These are phyloP conservation scores for Fusarium globosum DNA, from an alignment of 2,329 filamentous ascomycete genomes.

Conservation along the genomic window DNA sequence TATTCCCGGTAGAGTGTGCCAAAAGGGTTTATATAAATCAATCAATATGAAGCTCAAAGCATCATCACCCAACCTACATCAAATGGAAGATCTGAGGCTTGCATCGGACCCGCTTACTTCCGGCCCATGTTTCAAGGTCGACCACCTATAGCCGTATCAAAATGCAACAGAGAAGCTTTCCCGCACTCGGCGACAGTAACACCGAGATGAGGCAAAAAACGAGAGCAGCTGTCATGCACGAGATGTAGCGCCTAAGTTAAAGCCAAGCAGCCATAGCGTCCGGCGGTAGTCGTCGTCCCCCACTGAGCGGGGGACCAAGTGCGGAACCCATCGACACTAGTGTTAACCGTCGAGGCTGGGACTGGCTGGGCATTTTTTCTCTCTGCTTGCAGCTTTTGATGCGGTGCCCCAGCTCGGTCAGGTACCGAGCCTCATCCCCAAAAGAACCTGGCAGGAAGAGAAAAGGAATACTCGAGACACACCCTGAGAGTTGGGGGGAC, in stretches of 20 bases:
- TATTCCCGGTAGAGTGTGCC: constrained; percentile 16
- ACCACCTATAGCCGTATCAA: background rate
- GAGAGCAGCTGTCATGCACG: constrained; percentile 25
- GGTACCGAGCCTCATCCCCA: constrained; percentile 38
- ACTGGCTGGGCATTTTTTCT: constrained; percentile 33
- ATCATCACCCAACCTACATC: background rate
- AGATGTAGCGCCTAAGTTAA: constrained; percentile 25
- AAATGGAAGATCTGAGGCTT: background rate
- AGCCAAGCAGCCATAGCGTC: constrained; percentile 21
- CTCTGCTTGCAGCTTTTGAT: constrained; percentile 36
- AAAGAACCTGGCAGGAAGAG: constrained; percentile 32
- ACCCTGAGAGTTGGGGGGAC: constrained; percentile 28
- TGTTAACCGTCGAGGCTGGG: constrained; percentile 35
- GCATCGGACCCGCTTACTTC: background rate
- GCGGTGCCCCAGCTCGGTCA: constrained; percentile 44
- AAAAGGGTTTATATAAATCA: constrained; percentile 14
- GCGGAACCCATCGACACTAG: constrained; percentile 37
- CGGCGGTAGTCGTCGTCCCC: constrained; percentile 14
- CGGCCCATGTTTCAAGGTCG: background rate
- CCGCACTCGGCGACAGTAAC: constrained; percentile 31
- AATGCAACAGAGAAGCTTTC: constrained; percentile 5
- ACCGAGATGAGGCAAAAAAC: constrained; percentile 36
- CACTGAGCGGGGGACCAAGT: constrained; percentile 29
- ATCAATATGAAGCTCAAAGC: background rate
- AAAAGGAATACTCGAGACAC: constrained; percentile 33